Evolutionary conservation across 441 rosid genomes (phyloP).

Genomic region (Syzygium syzygioides): DNA sequence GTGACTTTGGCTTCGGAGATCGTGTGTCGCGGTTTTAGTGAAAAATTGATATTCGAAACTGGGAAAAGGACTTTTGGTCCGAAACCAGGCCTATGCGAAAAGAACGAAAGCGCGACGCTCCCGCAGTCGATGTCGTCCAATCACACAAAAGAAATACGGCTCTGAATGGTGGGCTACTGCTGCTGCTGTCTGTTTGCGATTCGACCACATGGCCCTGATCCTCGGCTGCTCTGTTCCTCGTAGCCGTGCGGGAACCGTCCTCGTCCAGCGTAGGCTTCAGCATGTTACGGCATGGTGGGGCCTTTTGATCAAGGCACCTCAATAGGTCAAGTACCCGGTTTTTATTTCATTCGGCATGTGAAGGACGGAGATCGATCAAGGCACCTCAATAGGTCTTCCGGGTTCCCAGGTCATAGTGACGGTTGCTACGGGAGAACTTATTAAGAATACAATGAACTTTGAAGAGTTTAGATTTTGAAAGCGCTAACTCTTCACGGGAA

Average conservation of each 20-base stretch:
- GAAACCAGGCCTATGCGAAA: not conserved
- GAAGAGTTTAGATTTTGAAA: not conserved
- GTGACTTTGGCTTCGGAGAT: not conserved
- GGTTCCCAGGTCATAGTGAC: not conserved
- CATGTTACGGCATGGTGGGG: not conserved
- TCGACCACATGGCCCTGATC: not conserved
- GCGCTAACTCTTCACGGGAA: rapidly evolving
- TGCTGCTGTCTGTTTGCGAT: not conserved
- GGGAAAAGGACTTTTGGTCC: not conserved
- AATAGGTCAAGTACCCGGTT: not conserved
- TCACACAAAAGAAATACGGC: not conserved
- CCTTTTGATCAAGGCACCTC: too few species aligned
- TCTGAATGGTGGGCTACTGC: not conserved
- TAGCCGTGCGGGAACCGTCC: not conserved
- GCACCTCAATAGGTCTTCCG: not conserved
- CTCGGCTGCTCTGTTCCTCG: not conserved
- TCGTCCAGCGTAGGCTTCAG: not conserved
- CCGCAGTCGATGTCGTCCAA: not conserved
- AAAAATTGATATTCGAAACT: not conserved
- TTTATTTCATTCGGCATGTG: not conserved
- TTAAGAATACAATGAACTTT: not conserved
- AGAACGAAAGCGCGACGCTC: not conserved
- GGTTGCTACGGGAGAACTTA: not conserved
- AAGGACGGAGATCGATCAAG: not conserved
- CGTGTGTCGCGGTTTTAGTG: not conserved